Conservation (phyloP, 2,329 filamentous ascomycete species). For the Diaporthe sp. region DNA sequence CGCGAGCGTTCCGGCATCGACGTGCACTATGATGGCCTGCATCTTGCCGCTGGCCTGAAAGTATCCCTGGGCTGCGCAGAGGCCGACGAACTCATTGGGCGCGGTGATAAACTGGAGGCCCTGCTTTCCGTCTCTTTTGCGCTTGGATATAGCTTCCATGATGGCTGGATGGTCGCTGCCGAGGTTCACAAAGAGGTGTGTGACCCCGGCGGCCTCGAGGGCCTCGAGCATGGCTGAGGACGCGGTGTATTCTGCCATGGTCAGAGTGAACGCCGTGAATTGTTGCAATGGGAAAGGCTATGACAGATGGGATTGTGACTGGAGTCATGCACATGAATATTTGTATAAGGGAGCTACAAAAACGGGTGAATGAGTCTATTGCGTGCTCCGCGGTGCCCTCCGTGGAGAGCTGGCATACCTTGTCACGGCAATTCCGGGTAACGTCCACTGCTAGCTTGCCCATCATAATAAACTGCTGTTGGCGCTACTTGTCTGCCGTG, state of each 20-base stretch:
- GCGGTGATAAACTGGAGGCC: neutral
- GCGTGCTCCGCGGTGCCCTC: neutral
- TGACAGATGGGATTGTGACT: neutral
- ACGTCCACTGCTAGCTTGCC: no score
- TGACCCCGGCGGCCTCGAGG: constrained; percentile 70
- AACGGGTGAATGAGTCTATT: neutral
- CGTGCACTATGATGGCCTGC: constrained; percentile 48
- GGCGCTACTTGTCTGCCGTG: no score
- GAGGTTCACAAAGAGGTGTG: constrained; percentile 66
- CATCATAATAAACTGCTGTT: no score
- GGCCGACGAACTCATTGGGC: neutral
- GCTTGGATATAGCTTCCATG: constrained; percentile 42
- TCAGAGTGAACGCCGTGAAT: neutral
- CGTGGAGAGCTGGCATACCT: neutral
- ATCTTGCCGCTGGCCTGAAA: constrained; percentile 49
- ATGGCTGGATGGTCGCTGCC: constrained; percentile 62
- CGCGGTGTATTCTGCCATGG: constrained; percentile 58
- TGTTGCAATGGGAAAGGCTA: neutral
- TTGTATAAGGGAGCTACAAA: neutral
- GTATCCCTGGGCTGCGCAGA: constrained; percentile 46
- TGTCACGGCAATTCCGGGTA: neutral
- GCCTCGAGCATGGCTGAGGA: constrained; percentile 78
- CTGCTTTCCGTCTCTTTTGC: neutral
- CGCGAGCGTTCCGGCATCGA: constrained; percentile 48
- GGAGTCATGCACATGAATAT: neutral